Evolutionary conservation across 331 rosid species (phyloP).

Genomic region (Phaseolus coccineus): DNA sequence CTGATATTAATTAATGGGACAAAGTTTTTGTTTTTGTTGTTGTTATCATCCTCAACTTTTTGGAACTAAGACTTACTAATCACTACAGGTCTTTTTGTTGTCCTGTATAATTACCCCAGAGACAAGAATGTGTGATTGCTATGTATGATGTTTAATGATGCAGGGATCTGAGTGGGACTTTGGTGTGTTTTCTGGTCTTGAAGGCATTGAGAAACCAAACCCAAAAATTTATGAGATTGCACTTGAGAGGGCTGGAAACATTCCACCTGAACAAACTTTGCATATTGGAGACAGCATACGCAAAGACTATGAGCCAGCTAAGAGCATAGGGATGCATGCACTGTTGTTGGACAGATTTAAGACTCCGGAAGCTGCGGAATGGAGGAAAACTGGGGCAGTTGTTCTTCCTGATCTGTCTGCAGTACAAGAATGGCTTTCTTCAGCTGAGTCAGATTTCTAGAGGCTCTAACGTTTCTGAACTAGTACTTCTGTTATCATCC

Average conservation of each 20-base stretch:
- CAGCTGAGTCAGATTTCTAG: constrained; percentile 59
- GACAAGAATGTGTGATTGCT: constrained; percentile 30
- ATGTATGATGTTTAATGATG: constrained; percentile 35
- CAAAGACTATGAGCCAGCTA: constrained; percentile 85
- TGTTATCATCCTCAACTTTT: background rate
- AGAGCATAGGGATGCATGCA: constrained; percentile 92
- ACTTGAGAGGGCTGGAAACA: constrained; percentile 79
- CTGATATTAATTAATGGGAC: background rate
- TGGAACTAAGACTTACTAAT: background rate
- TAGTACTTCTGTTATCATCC: constrained; percentile 24
- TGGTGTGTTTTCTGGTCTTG: constrained; percentile 93
- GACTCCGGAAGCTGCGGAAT: constrained; percentile 82
- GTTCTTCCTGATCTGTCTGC: constrained; percentile 78
- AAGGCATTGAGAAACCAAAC: constrained; percentile 91
- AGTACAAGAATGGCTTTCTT: constrained; percentile 65
- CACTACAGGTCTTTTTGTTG: background rate
- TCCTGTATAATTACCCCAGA: background rate
- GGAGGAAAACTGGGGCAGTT: constrained; percentile 82
- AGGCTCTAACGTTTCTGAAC: constrained; percentile 11
- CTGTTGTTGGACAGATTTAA: constrained; percentile 82
- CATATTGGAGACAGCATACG: constrained; percentile 96
- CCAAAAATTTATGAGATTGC: constrained; percentile 83
- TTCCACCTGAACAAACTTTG: constrained; percentile 68
- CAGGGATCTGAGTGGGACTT: constrained; percentile 99
- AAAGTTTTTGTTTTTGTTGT: background rate